Evolutionary conservation across 148 eudicot genomes (phyloP).

Genomic region (Camellia lanceoleosa): DNA sequence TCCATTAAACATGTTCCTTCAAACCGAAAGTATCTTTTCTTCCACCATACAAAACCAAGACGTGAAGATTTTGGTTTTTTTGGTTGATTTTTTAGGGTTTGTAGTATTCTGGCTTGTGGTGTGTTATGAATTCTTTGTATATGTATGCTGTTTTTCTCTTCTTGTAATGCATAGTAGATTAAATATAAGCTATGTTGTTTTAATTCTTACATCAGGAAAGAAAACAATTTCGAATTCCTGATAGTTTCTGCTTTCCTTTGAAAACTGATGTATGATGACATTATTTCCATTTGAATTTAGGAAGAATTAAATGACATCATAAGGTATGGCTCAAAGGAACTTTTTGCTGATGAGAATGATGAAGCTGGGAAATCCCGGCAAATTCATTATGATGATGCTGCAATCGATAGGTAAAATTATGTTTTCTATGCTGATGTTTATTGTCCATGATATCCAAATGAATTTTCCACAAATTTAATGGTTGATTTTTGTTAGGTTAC

Average conservation of each 20-base stretch:
- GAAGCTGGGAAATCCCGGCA: conserved; percentile 90
- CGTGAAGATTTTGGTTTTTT: too few relatives aligned
- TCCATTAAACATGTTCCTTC: too few relatives aligned
- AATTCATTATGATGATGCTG: conserved; percentile 96
- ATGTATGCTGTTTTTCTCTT: neutral
- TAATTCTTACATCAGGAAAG: neutral
- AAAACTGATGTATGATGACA: conserved; percentile 8
- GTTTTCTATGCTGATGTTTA: conserved; percentile 14
- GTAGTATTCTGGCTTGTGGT: neutral
- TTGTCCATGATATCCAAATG: neutral
- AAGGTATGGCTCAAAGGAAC: conserved; percentile 91
- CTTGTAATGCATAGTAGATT: neutral
- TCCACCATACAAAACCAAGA: too few relatives aligned
- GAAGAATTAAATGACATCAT: conserved; percentile 98
- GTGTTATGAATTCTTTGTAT: neutral
- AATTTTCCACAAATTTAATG: neutral
- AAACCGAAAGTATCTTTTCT: too few relatives aligned
- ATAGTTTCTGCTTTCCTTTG: conserved; percentile 8
- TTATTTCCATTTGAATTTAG: conserved; percentile 33
- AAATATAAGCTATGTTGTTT: neutral
- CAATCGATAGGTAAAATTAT: conserved; percentile 66
- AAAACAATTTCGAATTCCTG: neutral
- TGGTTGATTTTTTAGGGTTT: neutral
- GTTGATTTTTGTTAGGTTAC: conserved; percentile 49
- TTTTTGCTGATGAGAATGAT: conserved; percentile 90